phyloP scores from a whole-genome alignment of 768 basidiomycete genomes.

The Nevesoporus exiguus region DNA sequence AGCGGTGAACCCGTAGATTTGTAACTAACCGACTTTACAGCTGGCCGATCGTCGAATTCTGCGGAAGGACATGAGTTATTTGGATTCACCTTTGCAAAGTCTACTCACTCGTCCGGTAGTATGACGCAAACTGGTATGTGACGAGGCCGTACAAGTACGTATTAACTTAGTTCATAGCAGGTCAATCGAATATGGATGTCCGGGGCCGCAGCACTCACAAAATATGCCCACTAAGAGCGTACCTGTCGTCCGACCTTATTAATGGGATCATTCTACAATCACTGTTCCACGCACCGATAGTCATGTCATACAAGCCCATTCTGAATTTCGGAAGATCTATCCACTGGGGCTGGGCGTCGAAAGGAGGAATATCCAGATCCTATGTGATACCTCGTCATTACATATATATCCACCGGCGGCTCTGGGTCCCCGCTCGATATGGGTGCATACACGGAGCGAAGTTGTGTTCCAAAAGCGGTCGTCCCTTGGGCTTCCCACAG shows the following conservation, averaged over 20 bases:
- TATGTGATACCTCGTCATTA: too few relatives aligned
- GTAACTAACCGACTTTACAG: background rate
- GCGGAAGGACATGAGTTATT: background rate
- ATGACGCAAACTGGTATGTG: background rate
- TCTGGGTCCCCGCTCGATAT: too few relatives aligned
- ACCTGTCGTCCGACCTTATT: background rate
- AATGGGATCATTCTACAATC: background rate
- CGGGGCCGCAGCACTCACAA: background rate
- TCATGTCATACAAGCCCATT: background rate
- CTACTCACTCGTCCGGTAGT: background rate
- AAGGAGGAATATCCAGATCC: too few relatives aligned
- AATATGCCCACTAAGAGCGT: background rate
- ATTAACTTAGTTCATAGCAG: background rate
- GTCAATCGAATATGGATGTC: background rate
- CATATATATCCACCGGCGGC: too few relatives aligned
- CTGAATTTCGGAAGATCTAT: too few relatives aligned
- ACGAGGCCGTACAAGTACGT: conserved; percentile 37
- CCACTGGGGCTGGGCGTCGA: too few relatives aligned
- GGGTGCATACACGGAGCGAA: too few relatives aligned
- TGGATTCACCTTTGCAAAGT: background rate
- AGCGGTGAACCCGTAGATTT: too few relatives aligned
- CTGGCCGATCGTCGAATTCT: background rate
- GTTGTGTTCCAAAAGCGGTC: too few relatives aligned
- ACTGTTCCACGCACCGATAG: background rate
- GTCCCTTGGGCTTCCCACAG: too few relatives aligned